These are phyloP conservation scores for Ambrosiella cleistominuta DNA, from an alignment of 2,329 filamentous ascomycete species.

Conservation along the genomic window DNA sequence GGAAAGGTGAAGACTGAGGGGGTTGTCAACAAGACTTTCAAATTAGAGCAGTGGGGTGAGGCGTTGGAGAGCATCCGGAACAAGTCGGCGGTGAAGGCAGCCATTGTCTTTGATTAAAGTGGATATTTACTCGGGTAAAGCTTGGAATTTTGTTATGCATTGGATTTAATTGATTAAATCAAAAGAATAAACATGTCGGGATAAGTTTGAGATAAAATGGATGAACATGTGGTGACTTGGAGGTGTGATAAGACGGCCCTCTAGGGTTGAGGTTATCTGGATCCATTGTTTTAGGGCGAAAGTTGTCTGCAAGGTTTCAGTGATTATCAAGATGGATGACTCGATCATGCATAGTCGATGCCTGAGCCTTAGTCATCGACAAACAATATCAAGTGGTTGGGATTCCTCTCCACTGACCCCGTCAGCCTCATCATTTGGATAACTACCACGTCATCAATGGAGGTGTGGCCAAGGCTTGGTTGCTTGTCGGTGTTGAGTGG, in stretches of 20 bases:
- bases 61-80: conserved; percentile 54
- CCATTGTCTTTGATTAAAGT: conserved; percentile 45
- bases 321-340: no score
- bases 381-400: no score
- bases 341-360: no score
- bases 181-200: neutral
- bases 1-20: conserved; percentile 46
- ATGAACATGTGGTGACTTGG: no score
- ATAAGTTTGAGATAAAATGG: neutral
- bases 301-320: no score
- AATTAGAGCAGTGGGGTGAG: conserved; percentile 54
- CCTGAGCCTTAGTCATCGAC: no score
- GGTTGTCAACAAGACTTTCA: conserved; percentile 58
- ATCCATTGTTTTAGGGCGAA: neutral
- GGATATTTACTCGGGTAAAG: neutral
- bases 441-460: no score
- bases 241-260: neutral
- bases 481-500: no score
- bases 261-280: no score
- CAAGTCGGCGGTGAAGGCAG: conserved; percentile 58
- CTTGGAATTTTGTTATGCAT: neutral
- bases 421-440: no score
- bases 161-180: neutral
- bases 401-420: no score
- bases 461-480: no score